phyloP scores from a whole-genome alignment of 192 early-diverging fungal genomes.

The Gonapodya prolifera region DNA sequence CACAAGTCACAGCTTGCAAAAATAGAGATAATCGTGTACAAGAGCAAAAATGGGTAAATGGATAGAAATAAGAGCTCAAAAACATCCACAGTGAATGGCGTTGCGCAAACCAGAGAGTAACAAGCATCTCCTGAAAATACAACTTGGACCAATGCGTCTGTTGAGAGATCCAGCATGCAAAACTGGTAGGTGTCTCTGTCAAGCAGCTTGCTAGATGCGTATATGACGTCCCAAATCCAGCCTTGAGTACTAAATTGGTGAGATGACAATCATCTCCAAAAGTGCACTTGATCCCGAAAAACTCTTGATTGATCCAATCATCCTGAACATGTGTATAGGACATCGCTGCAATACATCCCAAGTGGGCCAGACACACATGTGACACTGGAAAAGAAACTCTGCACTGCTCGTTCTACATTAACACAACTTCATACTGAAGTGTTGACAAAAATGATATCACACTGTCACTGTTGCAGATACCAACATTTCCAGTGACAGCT shows the following conservation, averaged over 20 bases:
- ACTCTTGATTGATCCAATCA: conserved; percentile 36
- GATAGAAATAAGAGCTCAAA: not conserved
- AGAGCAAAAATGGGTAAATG: not conserved
- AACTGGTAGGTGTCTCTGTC: too few relatives aligned
- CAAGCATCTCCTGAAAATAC: too few relatives aligned
- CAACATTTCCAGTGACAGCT: conserved; percentile 35
- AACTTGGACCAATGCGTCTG: too few relatives aligned
- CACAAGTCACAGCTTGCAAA: not conserved
- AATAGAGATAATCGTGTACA: not conserved
- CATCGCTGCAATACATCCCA: conserved; percentile 39
- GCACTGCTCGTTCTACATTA: conserved; percentile 48
- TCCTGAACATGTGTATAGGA: conserved; percentile 36
- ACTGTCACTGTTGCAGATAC: conserved; percentile 39
- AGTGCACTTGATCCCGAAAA: conserved; percentile 43
- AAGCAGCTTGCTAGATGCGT: too few relatives aligned
- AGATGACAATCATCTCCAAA: conserved; percentile 54
- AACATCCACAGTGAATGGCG: not conserved
- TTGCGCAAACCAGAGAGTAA: not conserved
- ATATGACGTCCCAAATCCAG: too few relatives aligned
- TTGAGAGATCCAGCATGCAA: too few relatives aligned
- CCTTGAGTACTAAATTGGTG: conserved; percentile 36
- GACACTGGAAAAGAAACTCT: conserved; percentile 40
- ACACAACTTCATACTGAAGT: conserved; percentile 55
- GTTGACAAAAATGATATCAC: conserved; percentile 46
- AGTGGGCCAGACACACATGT: conserved; percentile 52